These are phyloP conservation scores for Simplicillium sp. DNA, from an alignment of 2,329 filamentous ascomycete species.

Conservation along the genomic window DNA sequence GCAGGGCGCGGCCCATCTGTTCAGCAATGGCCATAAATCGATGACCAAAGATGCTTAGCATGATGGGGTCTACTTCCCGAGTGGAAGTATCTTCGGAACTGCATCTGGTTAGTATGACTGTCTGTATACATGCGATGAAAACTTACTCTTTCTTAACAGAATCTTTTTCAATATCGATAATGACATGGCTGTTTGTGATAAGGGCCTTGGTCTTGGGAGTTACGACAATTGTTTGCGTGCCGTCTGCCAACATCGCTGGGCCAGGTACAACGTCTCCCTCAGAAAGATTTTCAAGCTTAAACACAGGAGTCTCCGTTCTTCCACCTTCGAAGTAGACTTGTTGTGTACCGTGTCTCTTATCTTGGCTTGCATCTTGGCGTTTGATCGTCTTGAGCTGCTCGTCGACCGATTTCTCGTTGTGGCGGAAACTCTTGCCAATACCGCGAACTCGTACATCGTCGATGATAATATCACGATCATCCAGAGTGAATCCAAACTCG, in stretches of 20 bases:
- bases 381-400: conserved; percentile 67
- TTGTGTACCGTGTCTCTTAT: conserved; percentile 56
- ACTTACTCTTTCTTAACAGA: conserved; percentile 24
- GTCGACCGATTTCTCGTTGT: conserved; percentile 73
- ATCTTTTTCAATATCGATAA: conserved; percentile 69
- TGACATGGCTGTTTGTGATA: conserved; percentile 76
- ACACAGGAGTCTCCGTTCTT: conserved; percentile 68
- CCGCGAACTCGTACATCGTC: conserved; percentile 84
- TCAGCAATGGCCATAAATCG: conserved; percentile 82
- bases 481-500: conserved; percentile 84
- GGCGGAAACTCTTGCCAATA: conserved; percentile 80
- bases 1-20: conserved; percentile 71
- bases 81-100: not conserved
- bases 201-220: conserved; percentile 69
- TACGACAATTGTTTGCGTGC: conserved; percentile 86
- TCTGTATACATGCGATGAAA: no score
- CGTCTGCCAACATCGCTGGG: conserved; percentile 79
- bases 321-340: conserved; percentile 81
- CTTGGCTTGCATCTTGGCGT: conserved; percentile 42
- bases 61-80: conserved; percentile 50
- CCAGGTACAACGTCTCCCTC: conserved; percentile 66
- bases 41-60: conserved; percentile 72
- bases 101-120: not conserved
- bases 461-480: conserved; percentile 77
- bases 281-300: conserved; percentile 65